phyloP scores from a whole-genome alignment of 2,329 filamentous ascomycete species.

The Diaporthe longicolla region DNA sequence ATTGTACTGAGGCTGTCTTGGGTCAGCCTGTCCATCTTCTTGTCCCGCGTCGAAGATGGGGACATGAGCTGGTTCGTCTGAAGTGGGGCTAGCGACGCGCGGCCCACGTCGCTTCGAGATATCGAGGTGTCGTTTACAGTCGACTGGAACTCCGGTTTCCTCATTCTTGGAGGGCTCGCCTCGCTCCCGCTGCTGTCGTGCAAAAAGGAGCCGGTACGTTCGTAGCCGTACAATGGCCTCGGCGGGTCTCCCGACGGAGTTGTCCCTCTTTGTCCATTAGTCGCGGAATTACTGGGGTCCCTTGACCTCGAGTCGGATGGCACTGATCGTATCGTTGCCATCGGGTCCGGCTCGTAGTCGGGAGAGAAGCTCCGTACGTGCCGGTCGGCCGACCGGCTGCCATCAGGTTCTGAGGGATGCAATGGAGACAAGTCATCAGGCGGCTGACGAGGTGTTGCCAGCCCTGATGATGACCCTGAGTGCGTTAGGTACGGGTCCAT shows the following conservation, averaged over 20 bases:
- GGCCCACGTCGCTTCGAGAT: slow-evolving; percentile 18
- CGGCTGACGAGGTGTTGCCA: slow-evolving; percentile 25
- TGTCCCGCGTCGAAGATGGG: slow-evolving; percentile 37
- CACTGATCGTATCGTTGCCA: slow-evolving; percentile 79
- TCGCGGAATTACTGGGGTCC: slow-evolving; percentile 44
- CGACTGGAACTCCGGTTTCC: slow-evolving; percentile 24
- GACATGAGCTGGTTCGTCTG: slow-evolving; percentile 36
- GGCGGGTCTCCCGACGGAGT: slow-evolving; percentile 55
- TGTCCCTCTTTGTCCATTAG: slow-evolving; percentile 43
- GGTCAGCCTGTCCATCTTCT: slow-evolving; percentile 41
- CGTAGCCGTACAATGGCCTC: slow-evolving; percentile 50
- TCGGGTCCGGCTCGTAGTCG: slow-evolving; percentile 80
- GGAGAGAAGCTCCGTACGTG: slow-evolving; percentile 77
- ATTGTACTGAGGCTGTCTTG: slow-evolving; percentile 48
- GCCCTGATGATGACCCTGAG: slow-evolving; percentile 35
- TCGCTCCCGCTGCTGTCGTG: slow-evolving; percentile 68
- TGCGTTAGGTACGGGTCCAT: slow-evolving; percentile 84
- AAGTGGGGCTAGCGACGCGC: slow-evolving; percentile 30
- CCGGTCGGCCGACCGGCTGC: slow-evolving; percentile 48
- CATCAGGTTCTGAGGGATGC: slow-evolving; percentile 30
- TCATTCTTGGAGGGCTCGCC: slow-evolving; percentile 50
- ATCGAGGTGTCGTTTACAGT: background rate
- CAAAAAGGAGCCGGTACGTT: slow-evolving; percentile 64
- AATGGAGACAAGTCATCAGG: slow-evolving; percentile 44
- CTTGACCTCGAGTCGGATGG: slow-evolving; percentile 58